Base-by-base conservation (phyloP, 768 basidiomycete genomes). In the Amyloporia xantha region DNA sequence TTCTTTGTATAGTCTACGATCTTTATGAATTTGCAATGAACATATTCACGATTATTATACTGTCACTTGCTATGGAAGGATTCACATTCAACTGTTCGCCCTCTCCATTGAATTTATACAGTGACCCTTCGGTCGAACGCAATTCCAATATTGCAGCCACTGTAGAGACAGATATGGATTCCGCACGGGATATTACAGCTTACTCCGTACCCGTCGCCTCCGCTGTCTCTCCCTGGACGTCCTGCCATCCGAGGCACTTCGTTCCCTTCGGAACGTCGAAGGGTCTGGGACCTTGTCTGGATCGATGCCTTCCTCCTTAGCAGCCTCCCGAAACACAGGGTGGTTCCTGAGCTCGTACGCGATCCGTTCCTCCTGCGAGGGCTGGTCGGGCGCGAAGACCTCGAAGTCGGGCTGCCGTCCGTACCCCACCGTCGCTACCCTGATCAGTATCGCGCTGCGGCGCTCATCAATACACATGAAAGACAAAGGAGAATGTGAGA, bases 401-500 rank as follows among this genome's bases (percentile, higher is more conserved):
- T 69, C 66, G 55, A 78, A 81, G 9, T 70, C 68, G 3, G 79
- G 77, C 10, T 54, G 21, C 2, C 64, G 69, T 1, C 59, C 71
- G 48, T 79, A 81, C 3, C 78, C 81, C 15, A 76, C 62, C 10
- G 58, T 59, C 0, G 81, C 79, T 4, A 68, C 68, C 21, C 65
- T 66, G 44, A 82, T 75, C 19, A 82, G 65, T 42, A 82, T 79
- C 1, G 72, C 66, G 9, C 78, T 81, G 53, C 27, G 20, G 43
- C 15, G 21, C 6, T 5, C 24, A 26, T 37, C 15, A 41, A 21
- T 6, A 23, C 2, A 13, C 2, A 21, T 10, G 17, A 6, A 20
- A 40, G 35, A 39, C 21, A 28, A 44, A 1, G 25, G 13, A 35
- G 11, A 33, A 53, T 41, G 27, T 38, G 9, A n/a, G 5, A 76